These are phyloP conservation scores for Suillus decipiens DNA, from an alignment of 768 basidiomycete genomes.

Conservation along the genomic window DNA sequence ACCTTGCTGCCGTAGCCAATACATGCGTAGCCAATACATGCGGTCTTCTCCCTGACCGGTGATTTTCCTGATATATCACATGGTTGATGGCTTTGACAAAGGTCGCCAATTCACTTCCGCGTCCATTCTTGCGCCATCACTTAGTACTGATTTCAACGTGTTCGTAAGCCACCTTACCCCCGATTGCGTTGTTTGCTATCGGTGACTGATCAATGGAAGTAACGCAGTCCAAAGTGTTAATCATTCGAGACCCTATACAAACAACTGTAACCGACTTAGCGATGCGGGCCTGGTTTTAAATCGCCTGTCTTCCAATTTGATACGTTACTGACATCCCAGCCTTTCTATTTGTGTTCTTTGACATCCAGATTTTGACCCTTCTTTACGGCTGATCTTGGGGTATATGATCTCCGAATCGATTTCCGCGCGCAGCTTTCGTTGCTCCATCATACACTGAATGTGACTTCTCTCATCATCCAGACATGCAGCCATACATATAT, in stretches of 20 bases:
- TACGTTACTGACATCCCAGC: slow-evolving; percentile 32
- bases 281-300: slow-evolving; percentile 33
- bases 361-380: slow-evolving; percentile 22
- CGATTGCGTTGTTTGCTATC: slow-evolving; percentile 26
- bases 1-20: slow-evolving; percentile 13
- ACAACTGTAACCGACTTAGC: slow-evolving; percentile 25
- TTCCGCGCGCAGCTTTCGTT: slow-evolving; percentile 26
- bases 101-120: slow-evolving; percentile 20
- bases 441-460: slow-evolving; percentile 25
- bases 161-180: slow-evolving; percentile 29
- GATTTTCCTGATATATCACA: slow-evolving; percentile 37
- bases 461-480: slow-evolving; percentile 13
- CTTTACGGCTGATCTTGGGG: slow-evolving; percentile 25
- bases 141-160: slow-evolving; percentile 32
- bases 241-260: slow-evolving; percentile 28
- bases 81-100: slow-evolving; percentile 13
- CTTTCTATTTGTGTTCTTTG: slow-evolving; percentile 17
- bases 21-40: slow-evolving; percentile 2
- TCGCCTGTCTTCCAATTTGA: slow-evolving; percentile 23
- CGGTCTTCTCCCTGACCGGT: slow-evolving; percentile 19
- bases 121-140: slow-evolving; percentile 28
- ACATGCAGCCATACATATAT: slow-evolving; percentile 34
- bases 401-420: slow-evolving; percentile 33
- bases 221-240: slow-evolving; percentile 29
- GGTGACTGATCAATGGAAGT: slow-evolving; percentile 36